phyloP scores from a whole-genome alignment of 2,329 filamentous ascomycete species.

The Botryotinia globosa region DNA sequence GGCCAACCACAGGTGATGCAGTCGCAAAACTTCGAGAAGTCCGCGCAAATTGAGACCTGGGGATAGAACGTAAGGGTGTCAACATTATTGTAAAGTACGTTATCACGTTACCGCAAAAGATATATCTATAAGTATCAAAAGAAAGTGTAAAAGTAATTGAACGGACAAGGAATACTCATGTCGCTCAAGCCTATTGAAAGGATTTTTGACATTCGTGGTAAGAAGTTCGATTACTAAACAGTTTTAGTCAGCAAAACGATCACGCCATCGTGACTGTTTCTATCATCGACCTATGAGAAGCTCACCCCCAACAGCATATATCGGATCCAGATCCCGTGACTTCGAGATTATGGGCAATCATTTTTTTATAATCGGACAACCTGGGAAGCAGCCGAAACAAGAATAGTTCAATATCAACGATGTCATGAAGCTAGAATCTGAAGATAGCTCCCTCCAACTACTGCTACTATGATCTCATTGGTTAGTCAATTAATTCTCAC shows the following conservation, averaged over 20 bases:
- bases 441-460: background rate
- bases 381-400: background rate
- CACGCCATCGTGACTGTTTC: conserved; percentile 1
- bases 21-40: conserved; percentile 28
- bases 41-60: background rate
- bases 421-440: background rate
- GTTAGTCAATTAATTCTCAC: background rate
- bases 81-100: background rate
- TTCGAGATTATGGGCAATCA: background rate
- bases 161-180: background rate
- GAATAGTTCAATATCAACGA: no score
- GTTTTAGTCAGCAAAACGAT: conserved; percentile 1
- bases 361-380: background rate
- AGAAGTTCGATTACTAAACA: background rate
- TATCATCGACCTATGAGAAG: background rate
- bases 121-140: background rate
- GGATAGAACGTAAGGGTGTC: background rate
- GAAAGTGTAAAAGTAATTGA: background rate
- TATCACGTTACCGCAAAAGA: background rate
- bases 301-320: background rate
- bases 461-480: background rate
- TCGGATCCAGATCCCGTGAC: background rate
- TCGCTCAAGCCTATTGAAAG: background rate
- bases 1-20: conserved; percentile 39
- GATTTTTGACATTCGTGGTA: background rate